phyloP scores from a whole-genome alignment of 1,139 yeast genomes.

The Hansenula sp. region DNA sequence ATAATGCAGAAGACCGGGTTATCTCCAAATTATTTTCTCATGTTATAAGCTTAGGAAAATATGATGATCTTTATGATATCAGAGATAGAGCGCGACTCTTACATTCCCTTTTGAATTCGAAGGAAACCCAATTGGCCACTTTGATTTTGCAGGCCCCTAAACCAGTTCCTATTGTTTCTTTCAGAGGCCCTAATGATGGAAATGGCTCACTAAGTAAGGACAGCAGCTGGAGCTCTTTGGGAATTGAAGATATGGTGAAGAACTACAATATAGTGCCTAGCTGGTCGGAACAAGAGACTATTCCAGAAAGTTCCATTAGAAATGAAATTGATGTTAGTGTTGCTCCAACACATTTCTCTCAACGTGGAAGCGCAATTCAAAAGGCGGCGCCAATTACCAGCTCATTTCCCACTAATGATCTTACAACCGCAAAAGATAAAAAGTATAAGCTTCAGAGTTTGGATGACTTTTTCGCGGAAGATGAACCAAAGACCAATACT shows the following conservation, averaged over 20 bases:
- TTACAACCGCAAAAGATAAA: constrained; percentile 27
- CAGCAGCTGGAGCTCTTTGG: constrained; percentile 30
- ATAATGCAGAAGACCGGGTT: constrained; percentile 31
- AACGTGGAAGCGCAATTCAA: constrained; percentile 8
- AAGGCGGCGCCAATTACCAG: constrained; percentile 10
- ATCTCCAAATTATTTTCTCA: constrained; percentile 58
- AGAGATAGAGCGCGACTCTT: constrained; percentile 84
- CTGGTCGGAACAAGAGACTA: constrained; percentile 12
- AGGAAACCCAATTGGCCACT: constrained; percentile 58
- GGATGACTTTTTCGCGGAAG: constrained; percentile 80
- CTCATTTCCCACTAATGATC: neutral
- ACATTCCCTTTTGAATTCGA: constrained; percentile 39
- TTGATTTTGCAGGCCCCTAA: constrained; percentile 82
- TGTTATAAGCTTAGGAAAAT: constrained; percentile 62
- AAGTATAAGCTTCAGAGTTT: constrained; percentile 62
- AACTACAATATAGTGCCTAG: constrained; percentile 16
- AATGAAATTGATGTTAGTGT: constrained; percentile 16
- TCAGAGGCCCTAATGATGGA: constrained; percentile 28
- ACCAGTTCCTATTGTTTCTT: constrained; percentile 44
- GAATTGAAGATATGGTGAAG: constrained; percentile 33
- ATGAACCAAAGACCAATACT: constrained; percentile 29
- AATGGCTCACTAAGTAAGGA: constrained; percentile 32
- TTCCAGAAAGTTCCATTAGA: constrained; percentile 16
- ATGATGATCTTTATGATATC: constrained; percentile 73
- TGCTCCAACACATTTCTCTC: constrained; percentile 14